These are phyloP conservation scores for Penicillium robsamsonii DNA, from an alignment of 495 filamentous ascomycete genomes.

Conservation along the genomic window DNA sequence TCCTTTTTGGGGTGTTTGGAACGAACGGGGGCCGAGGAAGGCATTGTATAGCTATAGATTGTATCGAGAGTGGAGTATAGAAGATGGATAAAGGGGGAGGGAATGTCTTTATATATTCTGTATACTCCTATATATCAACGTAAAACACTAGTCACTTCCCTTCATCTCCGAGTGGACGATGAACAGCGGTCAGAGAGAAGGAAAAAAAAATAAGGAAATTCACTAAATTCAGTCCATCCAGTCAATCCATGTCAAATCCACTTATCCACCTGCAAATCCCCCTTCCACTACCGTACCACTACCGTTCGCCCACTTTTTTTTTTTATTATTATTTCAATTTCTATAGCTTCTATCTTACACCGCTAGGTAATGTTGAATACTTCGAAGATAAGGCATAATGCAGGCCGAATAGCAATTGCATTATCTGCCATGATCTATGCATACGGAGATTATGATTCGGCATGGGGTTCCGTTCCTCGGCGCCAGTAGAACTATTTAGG, in stretches of 20 bases:
- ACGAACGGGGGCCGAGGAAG: constrained; percentile 39
- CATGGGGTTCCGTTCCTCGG: not conserved
- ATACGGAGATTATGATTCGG: constrained; percentile 9
- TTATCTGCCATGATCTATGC: constrained; percentile 30
- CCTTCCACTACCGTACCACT: not conserved
- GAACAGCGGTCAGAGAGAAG: constrained; percentile 11
- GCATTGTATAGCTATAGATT: constrained; percentile 25
- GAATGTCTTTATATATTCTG: constrained; percentile 1
- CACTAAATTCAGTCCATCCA: too few relatives aligned
- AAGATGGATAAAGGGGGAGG: constrained; percentile 10
- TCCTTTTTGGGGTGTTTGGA: constrained; percentile 33
- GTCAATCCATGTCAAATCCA: not conserved
- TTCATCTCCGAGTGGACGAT: constrained; percentile 16
- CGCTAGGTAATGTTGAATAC: not conserved
- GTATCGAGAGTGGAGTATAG: constrained; percentile 2
- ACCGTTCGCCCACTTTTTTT: not conserved
- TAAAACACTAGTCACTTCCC: constrained; percentile 12
- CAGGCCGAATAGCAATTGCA: constrained; percentile 26
- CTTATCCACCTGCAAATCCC: not conserved
- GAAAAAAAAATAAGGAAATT: not conserved
- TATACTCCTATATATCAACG: not conserved
- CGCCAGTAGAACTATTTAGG: not conserved
- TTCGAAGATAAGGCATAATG: constrained; percentile 20
- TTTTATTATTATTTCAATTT: not conserved
- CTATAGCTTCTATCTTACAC: constrained; percentile 4